Percentiles rank a stretch among this genome's conserved stretches.
These are phyloP conservation scores for Xylogone sp. DNA, from an alignment of 2,329 filamentous ascomycete genomes.

Conservation along the genomic window DNA sequence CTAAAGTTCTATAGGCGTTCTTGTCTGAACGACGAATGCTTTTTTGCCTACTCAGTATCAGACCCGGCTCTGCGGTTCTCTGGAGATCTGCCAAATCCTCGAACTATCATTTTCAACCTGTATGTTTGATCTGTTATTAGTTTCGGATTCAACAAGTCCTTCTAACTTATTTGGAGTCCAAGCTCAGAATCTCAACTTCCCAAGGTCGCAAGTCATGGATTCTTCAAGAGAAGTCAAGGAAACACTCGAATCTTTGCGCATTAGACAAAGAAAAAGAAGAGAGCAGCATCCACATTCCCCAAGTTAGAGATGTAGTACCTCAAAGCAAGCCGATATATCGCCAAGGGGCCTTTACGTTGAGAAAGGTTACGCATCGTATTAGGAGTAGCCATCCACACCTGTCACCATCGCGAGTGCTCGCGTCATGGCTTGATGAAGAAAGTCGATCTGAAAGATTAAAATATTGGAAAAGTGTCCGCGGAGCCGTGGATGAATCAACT, in stretches of 20 bases:
- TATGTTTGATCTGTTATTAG: neutral
- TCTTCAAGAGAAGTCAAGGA: neutral
- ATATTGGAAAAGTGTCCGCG: constrained; percentile 10
- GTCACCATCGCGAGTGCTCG: constrained; percentile 5
- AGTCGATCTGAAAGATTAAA: constrained; percentile 2
- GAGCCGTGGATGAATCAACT: neutral
- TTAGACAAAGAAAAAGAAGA: neutral
- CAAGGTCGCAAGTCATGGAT: neutral
- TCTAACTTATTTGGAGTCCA: neutral
- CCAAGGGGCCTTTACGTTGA: neutral
- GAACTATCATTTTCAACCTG: neutral
- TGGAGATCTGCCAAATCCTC: neutral
- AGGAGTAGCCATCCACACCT: neutral
- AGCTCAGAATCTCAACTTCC: neutral
- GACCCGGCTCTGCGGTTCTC: neutral
- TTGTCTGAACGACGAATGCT: neutral
- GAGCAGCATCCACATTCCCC: neutral
- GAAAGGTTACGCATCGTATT: neutral
- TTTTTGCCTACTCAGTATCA: neutral
- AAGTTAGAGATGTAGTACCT: neutral
- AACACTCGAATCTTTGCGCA: neutral
- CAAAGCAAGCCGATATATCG: neutral
- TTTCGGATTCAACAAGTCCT: neutral
- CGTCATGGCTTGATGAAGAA: constrained; percentile 13
- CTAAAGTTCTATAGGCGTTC: neutral